Base-by-base conservation (phyloP, 768 basidiomycete species). In the Cystofilobasidium ferigula region DNA sequence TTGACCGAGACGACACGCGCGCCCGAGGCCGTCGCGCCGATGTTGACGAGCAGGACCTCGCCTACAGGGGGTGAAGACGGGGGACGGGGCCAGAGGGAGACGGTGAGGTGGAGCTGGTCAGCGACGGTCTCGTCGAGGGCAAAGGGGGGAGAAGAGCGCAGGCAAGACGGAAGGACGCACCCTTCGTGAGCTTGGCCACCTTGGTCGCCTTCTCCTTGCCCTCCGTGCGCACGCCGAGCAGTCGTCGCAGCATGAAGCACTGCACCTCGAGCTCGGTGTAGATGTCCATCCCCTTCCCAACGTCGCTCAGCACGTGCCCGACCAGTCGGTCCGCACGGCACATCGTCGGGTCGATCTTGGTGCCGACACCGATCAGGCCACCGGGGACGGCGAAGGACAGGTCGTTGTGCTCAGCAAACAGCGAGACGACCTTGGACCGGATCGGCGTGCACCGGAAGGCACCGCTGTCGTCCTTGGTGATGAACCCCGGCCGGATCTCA, bases 161-260 rank as follows among this genome's bases (percentile, higher is more conserved):
- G 28, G 22, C n/a, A 1, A 22, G 35, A 1, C 35, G 35, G 35
- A 57, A 20, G 28, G 34, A 63, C 56, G 62, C n/a, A 64, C 64
- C 65, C 65, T 67, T 67, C 3, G 65, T 67, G 16, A 67, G 54
- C 58, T 67, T 67, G 26, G 65, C 65, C 16, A 76, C 78, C 77
- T 92, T 99, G 26, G 95, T 95, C 76, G 93, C 89, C 76, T 97
- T 99, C 80, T 67, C 65, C 61, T 93, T 95, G 79, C 98, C 95
- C 77, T 97, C 94, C 28, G 92, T 91, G 77, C 93, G 92, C 69
- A 99, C 95, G 75, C 95, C 94, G n/a, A 98, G 83, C 62, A 98
- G 79, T 67, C 95, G 85, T 68, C 95, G 88, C 38, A 99, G 86
- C 36, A 98, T 80, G 86, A 97, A 99, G 71, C 76, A 76, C 64